These are phyloP conservation scores for Xylariomycetidae sp. DNA, from an alignment of 2,329 filamentous ascomycete species.

Conservation along the genomic window DNA sequence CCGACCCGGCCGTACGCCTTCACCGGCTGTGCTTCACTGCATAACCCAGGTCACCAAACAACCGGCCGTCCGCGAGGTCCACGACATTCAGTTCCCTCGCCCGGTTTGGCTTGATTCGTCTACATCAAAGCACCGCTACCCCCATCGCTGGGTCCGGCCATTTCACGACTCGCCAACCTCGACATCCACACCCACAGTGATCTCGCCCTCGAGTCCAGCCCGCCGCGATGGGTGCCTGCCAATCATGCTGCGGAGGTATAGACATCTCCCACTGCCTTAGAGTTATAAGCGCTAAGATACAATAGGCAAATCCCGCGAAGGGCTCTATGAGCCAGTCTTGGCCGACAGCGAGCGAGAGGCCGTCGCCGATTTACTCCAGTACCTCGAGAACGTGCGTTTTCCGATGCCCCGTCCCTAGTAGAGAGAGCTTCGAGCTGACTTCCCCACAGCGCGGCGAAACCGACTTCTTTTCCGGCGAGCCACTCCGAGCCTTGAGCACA, in stretches of 20 bases:
- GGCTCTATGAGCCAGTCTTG: conserved; percentile 77
- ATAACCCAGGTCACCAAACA: too few species aligned
- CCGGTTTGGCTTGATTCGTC: too few species aligned
- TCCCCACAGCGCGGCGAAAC: conserved; percentile 76
- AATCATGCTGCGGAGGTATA: conserved; percentile 32
- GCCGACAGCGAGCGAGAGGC: conserved; percentile 96
- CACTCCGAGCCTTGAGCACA: conserved; percentile 86
- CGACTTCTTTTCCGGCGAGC: conserved; percentile 96
- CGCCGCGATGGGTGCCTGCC: conserved; percentile 28
- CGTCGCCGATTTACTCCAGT: conserved; percentile 89
- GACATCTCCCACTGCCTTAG: conserved; percentile 5
- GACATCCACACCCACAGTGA: conserved; percentile 7
- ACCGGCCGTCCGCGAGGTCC: too few species aligned
- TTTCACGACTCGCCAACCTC: conserved; percentile 2
- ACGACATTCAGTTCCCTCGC: too few species aligned
- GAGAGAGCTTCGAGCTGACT: conserved; percentile 23
- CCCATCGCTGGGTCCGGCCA: not conserved
- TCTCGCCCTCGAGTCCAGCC: conserved; percentile 7
- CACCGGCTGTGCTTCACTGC: too few species aligned
- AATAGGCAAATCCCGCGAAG: conserved; percentile 69
- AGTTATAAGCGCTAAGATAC: conserved; percentile 23
- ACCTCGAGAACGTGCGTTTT: conserved; percentile 82
- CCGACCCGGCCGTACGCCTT: too few species aligned
- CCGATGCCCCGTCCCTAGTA: conserved; percentile 1
- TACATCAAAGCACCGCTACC: not conserved